Evolutionary conservation across 345 rosid species (phyloP), one percentile per base, ranked within the genome.

Genomic region (Durio zibethinus): DNA sequence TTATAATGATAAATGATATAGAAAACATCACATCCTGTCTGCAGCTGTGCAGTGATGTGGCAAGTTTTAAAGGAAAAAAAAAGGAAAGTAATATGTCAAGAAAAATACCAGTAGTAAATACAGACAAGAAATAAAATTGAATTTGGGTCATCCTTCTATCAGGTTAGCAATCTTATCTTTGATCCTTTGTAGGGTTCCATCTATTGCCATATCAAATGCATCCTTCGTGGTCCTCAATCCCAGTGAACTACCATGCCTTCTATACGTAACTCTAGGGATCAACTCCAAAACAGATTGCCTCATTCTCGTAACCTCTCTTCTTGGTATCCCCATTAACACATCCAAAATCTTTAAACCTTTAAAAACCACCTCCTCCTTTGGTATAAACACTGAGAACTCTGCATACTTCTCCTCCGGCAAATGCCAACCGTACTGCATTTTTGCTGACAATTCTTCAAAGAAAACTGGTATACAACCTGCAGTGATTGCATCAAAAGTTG

Each of bases 401-500:
- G 64, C 76, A 60, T 72, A 92, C 23, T 84, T 77, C 0, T 90
- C 88, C 56, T 81, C 85, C 1, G 91, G 92, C 74, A 93, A 79
- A 76, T 96, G 98, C 97, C 97, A 96, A 1, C 69, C 31, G 53
- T 91, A 96, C 81, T 96, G 98, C 65, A 79, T 77, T 67, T 81
- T 96, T 7, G 97, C 99, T 0, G 94, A 82, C 43, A 84, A 89
- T 5, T 93, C 97, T 75, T 96, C 98, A 36, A 93, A 93, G 89
- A 96, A 92, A 73, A 92, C 97, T 12, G 99, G 99, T 16, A 93
- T 90, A 68, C 99, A 96, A 10, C 98, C 98, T 1, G 97, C 97
- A 53, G 89, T 73, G 56, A 96, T 86, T 54, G 91, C 90, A 81
- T 96, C 97, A 72, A 96, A 92, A 2, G 98, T 90, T 0, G 97